phyloP scores from a whole-genome alignment of 2,329 filamentous ascomycete species.

The Furcasterigmium furcatum region DNA sequence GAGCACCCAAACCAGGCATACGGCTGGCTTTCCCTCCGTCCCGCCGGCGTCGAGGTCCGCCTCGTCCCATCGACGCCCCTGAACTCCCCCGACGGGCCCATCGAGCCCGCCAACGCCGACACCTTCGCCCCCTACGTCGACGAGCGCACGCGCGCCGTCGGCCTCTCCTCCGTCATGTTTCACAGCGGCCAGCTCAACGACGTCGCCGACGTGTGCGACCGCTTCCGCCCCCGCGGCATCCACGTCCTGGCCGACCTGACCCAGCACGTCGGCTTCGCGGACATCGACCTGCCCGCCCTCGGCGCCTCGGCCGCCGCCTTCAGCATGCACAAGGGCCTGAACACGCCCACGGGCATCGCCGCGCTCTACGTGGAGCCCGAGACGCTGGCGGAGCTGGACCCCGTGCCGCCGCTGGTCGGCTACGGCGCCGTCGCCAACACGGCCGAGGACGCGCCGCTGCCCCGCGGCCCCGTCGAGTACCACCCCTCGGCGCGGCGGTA shows the following conservation, averaged over 20 bases:
- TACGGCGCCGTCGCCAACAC: conserved; percentile 1
- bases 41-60: conserved; percentile 22
- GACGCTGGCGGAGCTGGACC: conserved; percentile 15
- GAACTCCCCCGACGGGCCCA: conserved; percentile 4
- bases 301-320: conserved; percentile 26
- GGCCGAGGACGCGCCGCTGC: background rate
- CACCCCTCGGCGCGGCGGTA: conserved; percentile 20
- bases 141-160: conserved; percentile 21
- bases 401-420: conserved; percentile 19
- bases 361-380: conserved; percentile 21
- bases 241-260: conserved; percentile 26
- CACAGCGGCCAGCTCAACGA: conserved; percentile 27
- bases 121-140: conserved; percentile 25
- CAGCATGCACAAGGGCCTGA: conserved; percentile 27
- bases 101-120: conserved; percentile 11
- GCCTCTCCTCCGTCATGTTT: conserved; percentile 27
- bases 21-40: conserved; percentile 22
- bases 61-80: conserved; percentile 10
- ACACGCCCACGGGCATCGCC: conserved; percentile 23
- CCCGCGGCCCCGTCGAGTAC: conserved; percentile 1
- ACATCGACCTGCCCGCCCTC: conserved; percentile 18
- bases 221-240: conserved; percentile 19
- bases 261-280: conserved; percentile 26
- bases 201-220: conserved; percentile 19
- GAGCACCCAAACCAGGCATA: conserved; percentile 28